Percentiles rank a stretch among this genome's conserved stretches.
Evolutionary conservation across 495 filamentous ascomycete genomes (phyloP).

Genomic region (Penicillium paradoxum): DNA sequence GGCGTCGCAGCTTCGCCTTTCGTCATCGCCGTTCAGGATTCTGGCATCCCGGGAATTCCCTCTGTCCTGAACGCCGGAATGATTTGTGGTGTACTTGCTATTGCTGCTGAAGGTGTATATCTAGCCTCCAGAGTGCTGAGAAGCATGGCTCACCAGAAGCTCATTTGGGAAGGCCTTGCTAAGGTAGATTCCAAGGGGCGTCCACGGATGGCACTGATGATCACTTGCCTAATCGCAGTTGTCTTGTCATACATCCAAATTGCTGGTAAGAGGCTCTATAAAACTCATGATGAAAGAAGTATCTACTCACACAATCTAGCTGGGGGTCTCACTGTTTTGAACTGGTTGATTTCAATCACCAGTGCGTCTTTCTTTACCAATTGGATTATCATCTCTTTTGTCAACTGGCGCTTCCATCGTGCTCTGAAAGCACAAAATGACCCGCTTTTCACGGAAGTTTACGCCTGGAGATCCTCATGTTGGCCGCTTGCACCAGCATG

Average conservation of each 20-base stretch:
- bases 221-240: slow-evolving; percentile 19
- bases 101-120: slow-evolving; percentile 27
- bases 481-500: slow-evolving; percentile 29
- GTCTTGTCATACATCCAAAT: slow-evolving; percentile 27
- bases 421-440: slow-evolving; percentile 29
- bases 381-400: slow-evolving; percentile 29
- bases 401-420: slow-evolving; percentile 25
- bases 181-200: slow-evolving; percentile 24
- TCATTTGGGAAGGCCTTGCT: slow-evolving; percentile 18
- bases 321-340: slow-evolving; percentile 8
- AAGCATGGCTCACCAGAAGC: slow-evolving; percentile 24
- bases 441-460: slow-evolving; percentile 16
- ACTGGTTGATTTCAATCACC: slow-evolving; percentile 26
- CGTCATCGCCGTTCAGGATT: slow-evolving; percentile 27
- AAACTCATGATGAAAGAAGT: not conserved
- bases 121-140: slow-evolving; percentile 26
- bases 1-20: slow-evolving; percentile 31
- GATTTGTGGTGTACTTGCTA: slow-evolving; percentile 25
- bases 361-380: slow-evolving; percentile 28
- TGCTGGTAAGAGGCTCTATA: slow-evolving; percentile 11
- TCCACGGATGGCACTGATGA: slow-evolving; percentile 17
- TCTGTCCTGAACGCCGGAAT: slow-evolving; percentile 29
- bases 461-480: slow-evolving; percentile 23
- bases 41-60: slow-evolving; percentile 23
- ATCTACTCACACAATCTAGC: not conserved